Evolutionary conservation across 768 basidiomycete species (phyloP), one percentile per base, ranked within the genome.

Genomic region (Lactifluus hygrophoroides): DNA sequence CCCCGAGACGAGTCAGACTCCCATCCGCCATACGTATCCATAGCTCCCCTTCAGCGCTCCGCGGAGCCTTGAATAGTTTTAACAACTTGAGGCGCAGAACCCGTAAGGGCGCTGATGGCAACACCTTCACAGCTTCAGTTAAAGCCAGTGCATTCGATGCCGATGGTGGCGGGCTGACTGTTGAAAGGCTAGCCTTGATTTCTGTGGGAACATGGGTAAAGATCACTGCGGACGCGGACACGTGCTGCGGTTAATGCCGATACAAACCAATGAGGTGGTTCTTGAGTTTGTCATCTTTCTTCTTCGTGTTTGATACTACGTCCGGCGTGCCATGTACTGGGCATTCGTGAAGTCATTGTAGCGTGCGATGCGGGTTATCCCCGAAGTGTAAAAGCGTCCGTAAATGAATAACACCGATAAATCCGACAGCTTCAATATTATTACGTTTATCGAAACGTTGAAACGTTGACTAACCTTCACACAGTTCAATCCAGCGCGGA

Each of bases 61-160:
- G 67, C 51, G 73, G 67, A 8, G 69, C 61, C 58, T 69, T 67
- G 42, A 61, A 64, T 13, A 66, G 44, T 60, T 69, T 69, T 60
- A 76, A 66, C 3, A 85, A 66, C 66, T 88, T 92, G 56, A 79
- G 69, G 48, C 84, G 80, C 55, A 93, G 74, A n/a, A 75, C 69
- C 40, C 77, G 79, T 23, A 91, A 66, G 16, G 81, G 73, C 85
- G 90, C 88, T 3, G 78, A 82, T 44, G 85, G 83, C 16, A 93
- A 74, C 0, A 85, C 80, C 34, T 77, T 81, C 17, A 90, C 61
- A 19, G 66, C 59, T 38, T 66, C 56, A 48, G 65, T 63, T 44
- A 69, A 64, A 19, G 66, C 57, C 19, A 65, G 57, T 32, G 50
- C 54, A 21, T 27, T 27, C 50, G 64, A 25, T 43, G 53, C 37